These are phyloP conservation scores for Plasmodium gonderi DNA, from an alignment of 169 alveolate genomes.

Conservation along the genomic window DNA sequence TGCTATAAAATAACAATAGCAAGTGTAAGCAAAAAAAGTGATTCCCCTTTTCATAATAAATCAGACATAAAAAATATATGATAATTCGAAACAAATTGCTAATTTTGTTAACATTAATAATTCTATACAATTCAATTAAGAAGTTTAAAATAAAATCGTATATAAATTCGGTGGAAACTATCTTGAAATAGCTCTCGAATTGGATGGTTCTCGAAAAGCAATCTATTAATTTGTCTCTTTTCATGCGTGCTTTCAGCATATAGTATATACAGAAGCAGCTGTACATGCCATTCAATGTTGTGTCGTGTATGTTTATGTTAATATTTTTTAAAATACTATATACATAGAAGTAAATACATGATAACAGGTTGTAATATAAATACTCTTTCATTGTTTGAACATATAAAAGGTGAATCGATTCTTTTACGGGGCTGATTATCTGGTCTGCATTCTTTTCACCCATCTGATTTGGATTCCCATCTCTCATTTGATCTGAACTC, in stretches of 20 bases:
- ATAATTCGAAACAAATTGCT: conserved; percentile 19
- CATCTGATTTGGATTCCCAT: neutral
- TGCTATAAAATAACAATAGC: conserved; percentile 23
- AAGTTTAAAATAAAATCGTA: conserved; percentile 43
- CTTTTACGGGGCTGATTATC: neutral
- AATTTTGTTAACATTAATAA: conserved; percentile 31
- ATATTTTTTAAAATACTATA: conserved; percentile 52
- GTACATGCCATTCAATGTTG: conserved; percentile 41
- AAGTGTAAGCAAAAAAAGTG: conserved; percentile 16
- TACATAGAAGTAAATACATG: conserved; percentile 63
- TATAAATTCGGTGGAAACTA: neutral
- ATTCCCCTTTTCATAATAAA: conserved; percentile 51
- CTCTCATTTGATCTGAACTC: neutral
- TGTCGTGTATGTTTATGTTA: conserved; percentile 26
- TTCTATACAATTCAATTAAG: conserved; percentile 38
- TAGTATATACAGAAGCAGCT: conserved; percentile 54
- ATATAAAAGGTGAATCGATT: conserved; percentile 8
- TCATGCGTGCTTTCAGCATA: conserved; percentile 33
- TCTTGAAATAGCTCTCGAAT: conserved; percentile 21
- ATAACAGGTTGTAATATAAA: conserved; percentile 51
- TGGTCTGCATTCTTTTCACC: too few species aligned
- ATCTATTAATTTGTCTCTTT: conserved; percentile 18
- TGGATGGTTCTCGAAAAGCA: neutral
- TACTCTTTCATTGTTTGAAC: conserved; percentile 43
- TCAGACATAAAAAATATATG: conserved; percentile 54